Base-by-base conservation (phyloP, 177 flowering plant genomes). In the Vitis hybrid region DNA sequence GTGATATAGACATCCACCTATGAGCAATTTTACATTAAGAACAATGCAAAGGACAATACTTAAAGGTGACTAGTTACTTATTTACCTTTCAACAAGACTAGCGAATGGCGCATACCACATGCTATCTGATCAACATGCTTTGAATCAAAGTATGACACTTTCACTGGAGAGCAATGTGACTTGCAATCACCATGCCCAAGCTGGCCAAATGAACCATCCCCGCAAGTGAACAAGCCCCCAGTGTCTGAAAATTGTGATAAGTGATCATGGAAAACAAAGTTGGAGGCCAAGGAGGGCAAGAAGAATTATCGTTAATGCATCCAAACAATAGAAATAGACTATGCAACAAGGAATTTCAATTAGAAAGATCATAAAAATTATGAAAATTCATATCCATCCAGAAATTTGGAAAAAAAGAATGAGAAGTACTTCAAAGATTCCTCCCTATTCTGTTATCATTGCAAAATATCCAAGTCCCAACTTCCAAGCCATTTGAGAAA, bases 121-220 rank as follows among this genome's bases (percentile, higher is more conserved):
- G 95, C 91, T 58, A 92, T 79, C 78, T 88, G 86, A 12, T 64
- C 68, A 57, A 88, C 97, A 77, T 75, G 82, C 72, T 75, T 86
- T 52, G 84, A 78, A 68, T 24, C 63, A 61, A 92, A 88, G 71
- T 18, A 80, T 12, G 78, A 75, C 64, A 95, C 91, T 74, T 82
- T 62, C 69, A 71, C 66, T 47, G 97, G 97, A 71, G 75, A 79
- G 61, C 73, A 71, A 59, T 77, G 89, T 54, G 93, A 87, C 64
- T 70, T 61, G 70, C 69, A 79, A 79, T 92, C 92, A 50, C 94
- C 97, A 78, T 87, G 97, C 71, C 98, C 98, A 54, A 95, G 95
- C 84, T 95, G 98, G 68, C 98, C 98, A 84, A 92, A 92, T 14
- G 97, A 86, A 33, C 97, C 98, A 81, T 95, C 97, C 24, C 98